Evolutionary conservation across 495 filamentous ascomycete genomes (phyloP).

Genomic region (Trichoderma orchidacearum): DNA sequence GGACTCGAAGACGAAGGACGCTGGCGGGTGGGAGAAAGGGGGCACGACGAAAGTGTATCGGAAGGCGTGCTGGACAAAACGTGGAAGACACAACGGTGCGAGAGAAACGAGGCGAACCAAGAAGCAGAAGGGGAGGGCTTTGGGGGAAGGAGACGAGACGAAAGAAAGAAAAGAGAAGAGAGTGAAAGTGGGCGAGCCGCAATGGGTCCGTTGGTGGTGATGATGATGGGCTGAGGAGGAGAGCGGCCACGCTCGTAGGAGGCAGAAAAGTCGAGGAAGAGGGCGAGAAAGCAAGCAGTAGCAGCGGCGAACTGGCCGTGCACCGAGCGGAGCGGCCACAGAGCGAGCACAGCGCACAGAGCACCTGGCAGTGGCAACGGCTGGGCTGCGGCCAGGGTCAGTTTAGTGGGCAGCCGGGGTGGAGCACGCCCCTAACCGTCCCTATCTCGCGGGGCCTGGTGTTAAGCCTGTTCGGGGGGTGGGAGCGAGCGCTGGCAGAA

Average conservation of each 20-base stretch:
- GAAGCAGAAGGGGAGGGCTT: constrained; percentile 13
- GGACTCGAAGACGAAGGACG: not conserved
- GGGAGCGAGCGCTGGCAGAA: not conserved
- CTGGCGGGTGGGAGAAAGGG: not conserved
- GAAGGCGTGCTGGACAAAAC: not conserved
- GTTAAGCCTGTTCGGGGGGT: not conserved
- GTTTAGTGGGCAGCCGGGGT: not conserved
- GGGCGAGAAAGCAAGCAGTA: not conserved
- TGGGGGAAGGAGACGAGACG: constrained; percentile 13
- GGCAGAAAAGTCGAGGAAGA: constrained; percentile 1
- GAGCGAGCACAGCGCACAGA: not conserved
- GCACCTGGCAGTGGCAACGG: not conserved
- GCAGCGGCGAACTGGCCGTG: not conserved
- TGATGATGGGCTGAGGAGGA: constrained; percentile 10
- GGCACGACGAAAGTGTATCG: not conserved
- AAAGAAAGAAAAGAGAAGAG: constrained; percentile 23
- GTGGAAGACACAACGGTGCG: not conserved
- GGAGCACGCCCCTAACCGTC: not conserved
- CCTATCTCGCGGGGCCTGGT: constrained; percentile 1
- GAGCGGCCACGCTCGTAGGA: not conserved
- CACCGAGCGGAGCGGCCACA: not conserved
- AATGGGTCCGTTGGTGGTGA: constrained; percentile 8
- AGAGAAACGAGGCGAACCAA: constrained; percentile 7
- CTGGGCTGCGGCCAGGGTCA: not conserved
- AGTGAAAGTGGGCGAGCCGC: constrained; percentile 14